Percentiles rank a stretch among this genome's conserved stretches.
Conservation (phyloP, 176 grass and related monocot genomes). For the Panicum miliaceum region DNA sequence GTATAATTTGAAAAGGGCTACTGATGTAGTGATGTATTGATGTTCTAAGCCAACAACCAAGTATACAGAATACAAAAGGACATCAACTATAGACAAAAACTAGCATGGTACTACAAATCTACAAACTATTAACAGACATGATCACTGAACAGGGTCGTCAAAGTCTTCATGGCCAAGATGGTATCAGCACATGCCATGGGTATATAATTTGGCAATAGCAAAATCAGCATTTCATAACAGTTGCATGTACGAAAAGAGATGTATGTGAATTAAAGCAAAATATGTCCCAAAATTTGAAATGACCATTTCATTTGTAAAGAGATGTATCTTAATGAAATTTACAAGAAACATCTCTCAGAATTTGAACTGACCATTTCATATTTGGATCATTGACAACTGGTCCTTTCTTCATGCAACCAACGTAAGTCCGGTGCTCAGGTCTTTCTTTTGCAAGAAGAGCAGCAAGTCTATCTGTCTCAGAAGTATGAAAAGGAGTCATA, state of each 20-base stretch:
- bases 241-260: constrained; percentile 24
- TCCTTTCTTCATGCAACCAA: constrained; percentile 99
- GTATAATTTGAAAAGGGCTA: neutral
- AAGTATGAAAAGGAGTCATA: constrained; percentile 32
- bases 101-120: neutral
- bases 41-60: neutral
- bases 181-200: neutral
- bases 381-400: constrained; percentile 94
- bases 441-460: constrained; percentile 94
- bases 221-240: neutral
- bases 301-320: constrained; percentile 66
- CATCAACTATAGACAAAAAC: neutral
- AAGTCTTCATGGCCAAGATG: neutral
- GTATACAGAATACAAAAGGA: neutral
- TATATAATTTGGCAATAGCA: constrained; percentile 6
- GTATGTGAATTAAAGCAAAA: constrained; percentile 19
- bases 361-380: constrained; percentile 74
- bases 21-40: neutral
- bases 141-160: neutral
- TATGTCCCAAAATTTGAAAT: constrained; percentile 27
- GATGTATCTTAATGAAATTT: constrained; percentile 12
- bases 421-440: constrained; percentile 67
- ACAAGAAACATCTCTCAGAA: constrained; percentile 25
- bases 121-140: constrained; percentile 12
- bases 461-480: constrained; percentile 82